Conservation (phyloP, 305 asterid species). For the Fraxinus dipetala region DNA sequence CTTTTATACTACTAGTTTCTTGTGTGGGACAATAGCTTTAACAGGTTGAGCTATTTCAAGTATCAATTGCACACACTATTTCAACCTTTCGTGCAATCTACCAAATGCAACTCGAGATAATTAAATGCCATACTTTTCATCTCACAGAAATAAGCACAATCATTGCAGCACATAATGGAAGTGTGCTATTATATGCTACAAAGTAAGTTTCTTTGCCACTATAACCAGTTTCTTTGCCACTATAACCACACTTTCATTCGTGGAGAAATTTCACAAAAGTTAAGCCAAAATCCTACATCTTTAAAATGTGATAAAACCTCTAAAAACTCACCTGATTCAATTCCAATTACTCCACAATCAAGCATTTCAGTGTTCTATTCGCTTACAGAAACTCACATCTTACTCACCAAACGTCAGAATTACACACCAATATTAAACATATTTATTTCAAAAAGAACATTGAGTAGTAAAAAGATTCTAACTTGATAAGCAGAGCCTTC, state of each 20-base stretch:
- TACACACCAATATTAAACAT: conserved; percentile 13
- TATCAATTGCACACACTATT: not conserved
- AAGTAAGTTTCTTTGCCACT: not conserved
- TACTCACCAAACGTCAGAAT: not conserved
- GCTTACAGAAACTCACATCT: not conserved
- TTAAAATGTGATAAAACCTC: not conserved
- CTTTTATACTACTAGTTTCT: not conserved
- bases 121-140: not conserved
- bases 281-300: not conserved
- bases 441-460: not conserved
- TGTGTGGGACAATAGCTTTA: not conserved
- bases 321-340: not conserved
- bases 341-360: not conserved
- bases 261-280: not conserved
- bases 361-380: not conserved
- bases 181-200: not conserved
- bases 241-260: not conserved
- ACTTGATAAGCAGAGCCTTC: conserved; percentile 91
- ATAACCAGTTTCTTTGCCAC: not conserved
- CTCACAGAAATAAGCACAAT: not conserved
- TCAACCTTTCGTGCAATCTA: not conserved
- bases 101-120: not conserved
- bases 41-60: not conserved
- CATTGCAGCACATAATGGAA: not conserved
- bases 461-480: not conserved